Evolutionary conservation across 768 basidiomycete genomes (phyloP).

Genomic region (Dictyophora rubrovolvata): DNA sequence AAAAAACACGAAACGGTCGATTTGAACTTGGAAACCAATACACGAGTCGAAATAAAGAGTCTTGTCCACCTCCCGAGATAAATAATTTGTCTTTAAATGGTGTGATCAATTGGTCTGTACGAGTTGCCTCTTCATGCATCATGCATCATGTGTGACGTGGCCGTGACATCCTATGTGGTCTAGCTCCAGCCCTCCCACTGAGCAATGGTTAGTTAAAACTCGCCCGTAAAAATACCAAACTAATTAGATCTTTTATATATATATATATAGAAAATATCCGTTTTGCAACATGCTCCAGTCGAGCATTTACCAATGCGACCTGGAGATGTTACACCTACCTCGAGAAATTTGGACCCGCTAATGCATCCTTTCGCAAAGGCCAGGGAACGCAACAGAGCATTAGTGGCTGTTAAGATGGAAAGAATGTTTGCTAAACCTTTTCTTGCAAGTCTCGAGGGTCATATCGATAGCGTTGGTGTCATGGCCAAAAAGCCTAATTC

Average conservation of each 20-base stretch:
- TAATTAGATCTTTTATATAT: conserved; percentile 26
- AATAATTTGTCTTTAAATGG: no score
- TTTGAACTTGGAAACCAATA: no score
- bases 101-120: no score
- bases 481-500: conserved; percentile 64
- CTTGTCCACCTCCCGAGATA: no score
- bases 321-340: conserved; percentile 80
- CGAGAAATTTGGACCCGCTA: conserved; percentile 88
- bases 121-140: no score
- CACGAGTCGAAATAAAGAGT: no score
- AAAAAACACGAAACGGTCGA: no score
- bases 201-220: not conserved
- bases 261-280: conserved; percentile 70
- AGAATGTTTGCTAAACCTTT: conserved; percentile 98
- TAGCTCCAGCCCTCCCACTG: not conserved
- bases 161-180: no score
- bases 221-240: not conserved
- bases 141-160: no score
- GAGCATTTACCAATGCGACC: conserved; percentile 61
- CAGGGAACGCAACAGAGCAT: conserved; percentile 84
- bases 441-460: conserved; percentile 80
- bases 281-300: conserved; percentile 74
- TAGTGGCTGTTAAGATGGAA: conserved; percentile 96
- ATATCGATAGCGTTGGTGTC: conserved; percentile 88
- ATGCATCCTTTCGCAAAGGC: conserved; percentile 92